These are phyloP conservation scores for Barnettozyma wickerhamii DNA, from an alignment of 805 yeast genomes.

Conservation along the genomic window DNA sequence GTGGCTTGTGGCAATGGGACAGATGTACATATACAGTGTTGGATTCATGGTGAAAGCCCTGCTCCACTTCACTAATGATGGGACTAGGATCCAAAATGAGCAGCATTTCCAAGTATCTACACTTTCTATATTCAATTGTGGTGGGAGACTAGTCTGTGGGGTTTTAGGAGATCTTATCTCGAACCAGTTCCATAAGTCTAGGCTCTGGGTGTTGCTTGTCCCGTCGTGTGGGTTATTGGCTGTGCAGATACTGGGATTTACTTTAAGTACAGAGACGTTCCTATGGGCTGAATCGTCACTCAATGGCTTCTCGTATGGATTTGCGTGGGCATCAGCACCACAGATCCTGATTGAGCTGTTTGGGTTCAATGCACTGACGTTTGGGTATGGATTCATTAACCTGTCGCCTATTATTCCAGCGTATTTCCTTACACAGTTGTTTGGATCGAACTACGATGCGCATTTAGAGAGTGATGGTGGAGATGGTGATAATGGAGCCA, in stretches of 20 bases:
- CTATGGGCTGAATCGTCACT: slow-evolving; percentile 51
- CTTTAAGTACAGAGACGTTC: slow-evolving; percentile 28
- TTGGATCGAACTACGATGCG: slow-evolving; percentile 62
- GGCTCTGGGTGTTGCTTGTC: slow-evolving; percentile 50
- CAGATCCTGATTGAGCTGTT: slow-evolving; percentile 71
- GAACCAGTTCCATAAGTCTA: slow-evolving; percentile 39
- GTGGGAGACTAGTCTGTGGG: slow-evolving; percentile 64
- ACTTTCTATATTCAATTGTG: slow-evolving; percentile 63
- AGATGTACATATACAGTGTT: slow-evolving; percentile 68
- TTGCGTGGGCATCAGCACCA: slow-evolving; percentile 67
- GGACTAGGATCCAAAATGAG: slow-evolving; percentile 37
- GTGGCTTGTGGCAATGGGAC: slow-evolving; percentile 61
- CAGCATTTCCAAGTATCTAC: slow-evolving; percentile 73
- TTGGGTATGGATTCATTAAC: slow-evolving; percentile 70
- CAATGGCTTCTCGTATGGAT: slow-evolving; percentile 70
- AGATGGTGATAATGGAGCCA: slow-evolving; percentile 5
- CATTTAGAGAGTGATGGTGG: slow-evolving; percentile 22
- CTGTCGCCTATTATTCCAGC: slow-evolving; percentile 63
- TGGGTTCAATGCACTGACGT: slow-evolving; percentile 63
- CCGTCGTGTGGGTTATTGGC: slow-evolving; percentile 44
- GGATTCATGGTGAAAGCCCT: slow-evolving; percentile 65
- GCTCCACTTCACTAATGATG: slow-evolving; percentile 20
- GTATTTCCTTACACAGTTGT: slow-evolving; percentile 52
- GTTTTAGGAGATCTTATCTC: slow-evolving; percentile 56
- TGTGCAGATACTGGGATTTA: slow-evolving; percentile 48